Percentiles rank a stretch among this genome's conserved stretches.
Conservation (phyloP, 371 early-diverging fungal species). For the Apophysomyces ossiformis region DNA sequence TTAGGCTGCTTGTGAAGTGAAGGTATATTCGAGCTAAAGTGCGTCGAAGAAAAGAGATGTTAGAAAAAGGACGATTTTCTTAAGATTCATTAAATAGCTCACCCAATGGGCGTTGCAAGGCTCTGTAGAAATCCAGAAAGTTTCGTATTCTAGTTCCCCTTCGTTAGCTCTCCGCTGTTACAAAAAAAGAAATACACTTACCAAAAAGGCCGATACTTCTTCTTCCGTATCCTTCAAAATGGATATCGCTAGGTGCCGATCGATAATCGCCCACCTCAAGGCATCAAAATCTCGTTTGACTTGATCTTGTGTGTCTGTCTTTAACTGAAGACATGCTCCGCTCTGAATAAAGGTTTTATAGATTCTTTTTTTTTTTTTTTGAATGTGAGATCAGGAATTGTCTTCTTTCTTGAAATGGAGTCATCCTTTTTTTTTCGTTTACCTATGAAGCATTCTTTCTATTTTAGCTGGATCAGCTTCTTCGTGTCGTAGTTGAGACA, state of each 20-base stretch:
- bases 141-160: not conserved
- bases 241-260: slow-evolving; percentile 25
- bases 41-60: not conserved
- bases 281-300: slow-evolving; percentile 29
- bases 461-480: slow-evolving; percentile 22
- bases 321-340: slow-evolving; percentile 31
- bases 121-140: not conserved
- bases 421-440: not conserved
- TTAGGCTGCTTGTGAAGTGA: not conserved
- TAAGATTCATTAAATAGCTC: not conserved
- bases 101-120: not conserved
- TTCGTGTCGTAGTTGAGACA: slow-evolving; percentile 33
- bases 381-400: not conserved
- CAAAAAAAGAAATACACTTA: slow-evolving; percentile 16
- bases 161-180: no score
- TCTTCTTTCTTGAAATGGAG: no score
- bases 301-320: slow-evolving; percentile 33
- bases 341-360: slow-evolving; percentile 32
- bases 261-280: slow-evolving; percentile 34
- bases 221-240: slow-evolving; percentile 35
- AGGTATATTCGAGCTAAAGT: slow-evolving; percentile 14
- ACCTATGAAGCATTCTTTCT: slow-evolving; percentile 29
- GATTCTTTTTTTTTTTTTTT: slow-evolving; percentile 20
- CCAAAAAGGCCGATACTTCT: slow-evolving; percentile 36
- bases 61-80: not conserved